These are phyloP conservation scores for Tolypocladium endophyticum DNA, from an alignment of 2,329 filamentous ascomycete genomes.

Conservation along the genomic window DNA sequence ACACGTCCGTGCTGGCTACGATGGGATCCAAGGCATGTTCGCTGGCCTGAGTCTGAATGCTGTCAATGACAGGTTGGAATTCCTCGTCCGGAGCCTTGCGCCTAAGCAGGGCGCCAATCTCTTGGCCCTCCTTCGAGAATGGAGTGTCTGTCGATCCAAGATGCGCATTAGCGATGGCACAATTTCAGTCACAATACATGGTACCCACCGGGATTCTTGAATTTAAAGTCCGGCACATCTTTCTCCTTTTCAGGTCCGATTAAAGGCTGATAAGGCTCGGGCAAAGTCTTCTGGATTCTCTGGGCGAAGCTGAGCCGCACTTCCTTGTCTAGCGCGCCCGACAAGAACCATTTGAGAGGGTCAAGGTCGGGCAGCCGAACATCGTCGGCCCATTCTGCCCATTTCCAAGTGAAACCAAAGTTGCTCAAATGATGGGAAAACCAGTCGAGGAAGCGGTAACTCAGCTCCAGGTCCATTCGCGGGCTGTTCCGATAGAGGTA, in stretches of 20 bases:
- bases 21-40: constrained; percentile 66
- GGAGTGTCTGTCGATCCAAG: constrained; percentile 48
- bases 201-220: constrained; percentile 57
- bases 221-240: constrained; percentile 95
- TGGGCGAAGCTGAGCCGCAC: constrained; percentile 94
- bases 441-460: constrained; percentile 88
- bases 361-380: constrained; percentile 66
- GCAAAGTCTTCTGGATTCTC: constrained; percentile 87
- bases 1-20: constrained; percentile 82
- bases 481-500: constrained; percentile 78
- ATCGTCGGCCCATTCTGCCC: constrained; percentile 92
- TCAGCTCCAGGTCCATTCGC: constrained; percentile 76
- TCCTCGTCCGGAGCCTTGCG: constrained; percentile 81
- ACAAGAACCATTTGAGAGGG: constrained; percentile 88
- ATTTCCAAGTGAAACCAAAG: constrained; percentile 99
- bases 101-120: constrained; percentile 67
- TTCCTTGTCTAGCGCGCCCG: constrained; percentile 87
- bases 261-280: constrained; percentile 68
- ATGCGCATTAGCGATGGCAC: neutral
- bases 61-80: constrained; percentile 69
- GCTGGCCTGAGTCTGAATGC: constrained; percentile 69
- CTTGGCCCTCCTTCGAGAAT: constrained; percentile 74
- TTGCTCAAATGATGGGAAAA: constrained; percentile 97
- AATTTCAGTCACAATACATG: neutral
- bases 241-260: constrained; percentile 85